A percentile compares a stretch with the other conserved stretches of the same genome.
These are phyloP conservation scores for Pseudotsuga menziesii DNA, from an alignment of 75 land plant genomes.

Conservation along the genomic window DNA sequence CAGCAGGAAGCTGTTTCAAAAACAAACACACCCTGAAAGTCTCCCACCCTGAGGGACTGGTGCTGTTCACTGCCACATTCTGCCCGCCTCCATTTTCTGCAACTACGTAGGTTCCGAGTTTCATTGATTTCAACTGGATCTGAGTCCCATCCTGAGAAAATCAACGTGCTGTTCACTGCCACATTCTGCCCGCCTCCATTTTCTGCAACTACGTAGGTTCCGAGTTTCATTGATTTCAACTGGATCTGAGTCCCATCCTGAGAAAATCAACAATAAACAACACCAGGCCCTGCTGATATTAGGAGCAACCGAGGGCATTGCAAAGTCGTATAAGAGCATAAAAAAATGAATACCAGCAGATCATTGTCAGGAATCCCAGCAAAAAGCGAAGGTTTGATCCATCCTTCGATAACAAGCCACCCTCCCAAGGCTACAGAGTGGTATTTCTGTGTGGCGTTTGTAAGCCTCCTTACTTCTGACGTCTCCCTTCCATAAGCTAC, in stretches of 20 bases:
- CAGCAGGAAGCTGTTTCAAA: too few relatives aligned
- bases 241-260: conserved; percentile 85
- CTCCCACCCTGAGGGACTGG: conserved; percentile 60
- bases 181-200: conserved; percentile 71
- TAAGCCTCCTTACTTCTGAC: too few relatives aligned
- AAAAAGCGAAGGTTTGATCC: conserved; percentile 75
- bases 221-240: conserved; percentile 45
- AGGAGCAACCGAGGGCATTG: not conserved
- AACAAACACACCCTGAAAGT: conserved; percentile 58
- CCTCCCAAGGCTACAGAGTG: conserved; percentile 48
- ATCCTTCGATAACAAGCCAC: conserved; percentile 71
- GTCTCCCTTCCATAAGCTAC: too few relatives aligned
- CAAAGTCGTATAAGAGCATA: not conserved
- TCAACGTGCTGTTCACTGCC: conserved; percentile 42
- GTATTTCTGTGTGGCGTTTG: too few relatives aligned
- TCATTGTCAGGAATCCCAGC: conserved; percentile 58
- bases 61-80: conserved; percentile 51
- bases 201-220: conserved; percentile 63
- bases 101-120: conserved; percentile 45
- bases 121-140: conserved; percentile 59
- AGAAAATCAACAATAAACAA: not conserved
- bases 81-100: conserved; percentile 81
- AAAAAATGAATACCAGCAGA: conserved; percentile 21
- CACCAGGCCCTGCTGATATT: not conserved
- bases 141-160: conserved; percentile 71